Conservation (phyloP, 495 filamentous ascomycete genomes). For the Diplogelasinospora grovesii region DNA sequence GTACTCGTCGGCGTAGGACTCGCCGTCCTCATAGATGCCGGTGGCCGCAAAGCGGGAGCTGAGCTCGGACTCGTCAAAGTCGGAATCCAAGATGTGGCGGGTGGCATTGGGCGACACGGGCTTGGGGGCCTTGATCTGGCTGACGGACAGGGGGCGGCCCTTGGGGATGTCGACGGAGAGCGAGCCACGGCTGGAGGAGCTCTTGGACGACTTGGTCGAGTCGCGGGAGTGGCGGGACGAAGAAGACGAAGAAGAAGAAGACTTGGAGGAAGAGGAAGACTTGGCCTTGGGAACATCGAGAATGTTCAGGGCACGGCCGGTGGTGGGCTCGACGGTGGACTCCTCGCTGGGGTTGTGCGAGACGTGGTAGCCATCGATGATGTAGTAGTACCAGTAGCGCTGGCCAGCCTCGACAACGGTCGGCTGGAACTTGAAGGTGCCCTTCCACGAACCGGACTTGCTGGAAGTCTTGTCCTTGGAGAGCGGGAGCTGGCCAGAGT, state of each 20-base stretch:
- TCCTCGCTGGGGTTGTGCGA: constrained; percentile 91
- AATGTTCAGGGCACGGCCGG: constrained; percentile 85
- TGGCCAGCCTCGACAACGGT: constrained; percentile 72
- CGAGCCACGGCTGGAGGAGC: constrained; percentile 10
- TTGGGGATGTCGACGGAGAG: constrained; percentile 63
- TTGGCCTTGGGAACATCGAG: constrained; percentile 51
- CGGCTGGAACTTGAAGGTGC: constrained; percentile 92
- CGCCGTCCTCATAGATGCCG: constrained; percentile 63
- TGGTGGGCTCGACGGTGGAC: constrained; percentile 91
- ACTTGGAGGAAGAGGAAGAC: constrained; percentile 40
- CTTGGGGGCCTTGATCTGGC: constrained; percentile 85
- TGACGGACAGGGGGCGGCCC: constrained; percentile 77
- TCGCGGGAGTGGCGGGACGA: constrained; percentile 26
- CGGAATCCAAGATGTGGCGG: constrained; percentile 71
- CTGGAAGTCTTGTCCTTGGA: constrained; percentile 71
- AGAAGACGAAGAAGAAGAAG: constrained; percentile 39
- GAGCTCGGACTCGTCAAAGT: constrained; percentile 65
- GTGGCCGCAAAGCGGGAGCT: constrained; percentile 64
- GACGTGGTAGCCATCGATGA: constrained; percentile 98
- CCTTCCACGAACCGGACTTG: constrained; percentile 84
- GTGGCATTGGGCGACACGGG: constrained; percentile 81
- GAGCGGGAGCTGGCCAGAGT: constrained; percentile 84
- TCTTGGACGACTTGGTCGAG: constrained; percentile 24
- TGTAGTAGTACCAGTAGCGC: constrained; percentile 99
- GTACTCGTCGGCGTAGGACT: constrained; percentile 50